Percentiles rank a stretch among this genome's conserved stretches.
Conservation (phyloP, 1,284 basidiomycete species). For the Bjerkandera adusta region DNA sequence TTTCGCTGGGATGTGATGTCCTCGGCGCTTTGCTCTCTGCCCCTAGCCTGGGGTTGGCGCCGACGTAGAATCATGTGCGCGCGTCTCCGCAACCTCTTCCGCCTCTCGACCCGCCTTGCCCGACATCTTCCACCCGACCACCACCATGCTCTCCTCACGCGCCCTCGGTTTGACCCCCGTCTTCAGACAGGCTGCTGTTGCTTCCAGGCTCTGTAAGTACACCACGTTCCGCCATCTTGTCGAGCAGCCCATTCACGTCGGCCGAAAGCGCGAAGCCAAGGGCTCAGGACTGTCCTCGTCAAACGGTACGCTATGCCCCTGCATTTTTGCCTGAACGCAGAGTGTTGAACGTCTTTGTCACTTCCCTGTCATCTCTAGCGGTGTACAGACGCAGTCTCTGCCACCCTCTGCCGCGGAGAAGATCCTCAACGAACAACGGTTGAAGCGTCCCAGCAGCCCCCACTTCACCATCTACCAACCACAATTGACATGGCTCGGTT, state of each 20-base stretch:
- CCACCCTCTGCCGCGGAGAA: slow-evolving; percentile 56
- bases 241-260: slow-evolving; percentile 10
- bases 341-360: too few species aligned
- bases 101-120: slow-evolving; percentile 7
- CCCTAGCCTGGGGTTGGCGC: too few species aligned
- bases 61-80: too few species aligned
- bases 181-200: slow-evolving; percentile 49
- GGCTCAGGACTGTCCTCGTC: slow-evolving; percentile 38
- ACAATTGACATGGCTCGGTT: slow-evolving; percentile 87
- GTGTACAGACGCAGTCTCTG: slow-evolving; percentile 63
- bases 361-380: slow-evolving; percentile 16
- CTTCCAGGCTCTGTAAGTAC: slow-evolving; percentile 44
- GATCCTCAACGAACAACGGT: slow-evolving; percentile 86
- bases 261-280: slow-evolving; percentile 42
- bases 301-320: slow-evolving; percentile 42
- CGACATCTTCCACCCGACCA: slow-evolving; percentile 9
- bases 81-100: slow-evolving; percentile 5
- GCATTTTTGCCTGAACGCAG: not conserved
- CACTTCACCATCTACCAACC: slow-evolving; percentile 98
- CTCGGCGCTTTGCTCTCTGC: too few species aligned
- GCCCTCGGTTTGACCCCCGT: slow-evolving; percentile 52
- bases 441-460: slow-evolving; percentile 84
- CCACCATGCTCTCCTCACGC: slow-evolving; percentile 47
- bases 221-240: slow-evolving; percentile 13
- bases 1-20: too few species aligned